Conservation (phyloP, 139 green algal genomes). For the Coccomyxa sp. region DNA sequence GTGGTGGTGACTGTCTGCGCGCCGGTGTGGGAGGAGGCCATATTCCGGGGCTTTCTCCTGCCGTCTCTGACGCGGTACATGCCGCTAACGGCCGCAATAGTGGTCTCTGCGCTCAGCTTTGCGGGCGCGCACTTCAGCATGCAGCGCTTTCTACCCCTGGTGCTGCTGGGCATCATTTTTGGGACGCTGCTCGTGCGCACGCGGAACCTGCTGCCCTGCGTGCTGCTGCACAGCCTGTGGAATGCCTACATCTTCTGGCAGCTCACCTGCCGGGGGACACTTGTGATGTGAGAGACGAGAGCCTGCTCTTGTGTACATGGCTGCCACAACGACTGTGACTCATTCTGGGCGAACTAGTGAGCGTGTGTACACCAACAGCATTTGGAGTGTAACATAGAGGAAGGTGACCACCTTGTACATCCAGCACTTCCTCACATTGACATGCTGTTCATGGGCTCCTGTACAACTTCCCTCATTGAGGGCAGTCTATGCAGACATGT, state of each 20-base stretch:
- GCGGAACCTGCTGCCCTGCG: constrained; percentile 70
- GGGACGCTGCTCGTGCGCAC: constrained; percentile 65
- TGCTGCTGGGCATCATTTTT: constrained; percentile 86
- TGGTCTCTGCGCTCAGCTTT: constrained; percentile 64
- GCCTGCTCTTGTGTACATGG: no score
- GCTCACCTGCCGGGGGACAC: constrained; percentile 7
- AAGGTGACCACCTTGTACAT: no score
- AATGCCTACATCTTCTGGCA: constrained; percentile 68
- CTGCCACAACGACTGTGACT: no score
- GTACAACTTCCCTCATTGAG: no score
- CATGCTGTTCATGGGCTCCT: no score
- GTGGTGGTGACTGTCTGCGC: constrained; percentile 71
- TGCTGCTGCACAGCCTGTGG: constrained; percentile 77
- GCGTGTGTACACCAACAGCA: no score
- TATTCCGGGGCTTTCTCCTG: constrained; percentile 95
- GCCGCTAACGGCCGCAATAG: constrained; percentile 39
- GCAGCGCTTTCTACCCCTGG: constrained; percentile 79
- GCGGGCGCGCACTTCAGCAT: constrained; percentile 80
- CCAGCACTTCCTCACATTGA: no score
- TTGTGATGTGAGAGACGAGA: no score
- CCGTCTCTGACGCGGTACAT: constrained; percentile 75
- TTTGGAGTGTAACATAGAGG: no score
- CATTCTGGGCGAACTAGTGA: no score
- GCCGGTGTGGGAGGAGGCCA: constrained; percentile 92
- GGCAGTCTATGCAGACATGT: no score